phyloP scores from a whole-genome alignment of 139 green algal genomes.

The Tetradesmus lagerheimii region DNA sequence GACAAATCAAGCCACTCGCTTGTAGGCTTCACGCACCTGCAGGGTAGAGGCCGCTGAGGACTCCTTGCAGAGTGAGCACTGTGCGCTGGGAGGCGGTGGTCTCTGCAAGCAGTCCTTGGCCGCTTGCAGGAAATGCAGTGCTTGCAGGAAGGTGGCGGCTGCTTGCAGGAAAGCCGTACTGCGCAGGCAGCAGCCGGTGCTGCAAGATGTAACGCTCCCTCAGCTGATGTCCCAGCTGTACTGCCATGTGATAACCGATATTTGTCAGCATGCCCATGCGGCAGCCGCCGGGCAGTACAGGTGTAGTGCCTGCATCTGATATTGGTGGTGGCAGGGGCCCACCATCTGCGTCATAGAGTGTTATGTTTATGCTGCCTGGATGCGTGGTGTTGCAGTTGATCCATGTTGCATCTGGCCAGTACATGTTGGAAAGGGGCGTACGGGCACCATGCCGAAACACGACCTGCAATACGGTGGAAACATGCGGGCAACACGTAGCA shows the following conservation, averaged over 20 bases:
- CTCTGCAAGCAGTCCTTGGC: too few species aligned
- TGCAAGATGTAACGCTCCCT: neutral
- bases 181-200: neutral
- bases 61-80: neutral
- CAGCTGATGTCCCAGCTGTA: neutral
- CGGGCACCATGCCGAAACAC: neutral
- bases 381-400: neutral
- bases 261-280: slow-evolving; percentile 10
- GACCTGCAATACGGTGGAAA: neutral
- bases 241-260: neutral
- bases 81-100: neutral
- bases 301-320: neutral
- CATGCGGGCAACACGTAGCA: neutral
- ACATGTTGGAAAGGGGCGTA: neutral
- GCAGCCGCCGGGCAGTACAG: neutral
- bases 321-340: neutral
- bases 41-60: neutral
- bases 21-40: too few species aligned
- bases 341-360: neutral
- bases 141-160: too few species aligned
- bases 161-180: too few species aligned
- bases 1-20: too few species aligned
- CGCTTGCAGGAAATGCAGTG: too few species aligned
- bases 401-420: neutral
- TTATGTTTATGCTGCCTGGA: neutral